Evolutionary conservation across 768 basidiomycete genomes (phyloP).

Genomic region (Filobasidium wieringae): DNA sequence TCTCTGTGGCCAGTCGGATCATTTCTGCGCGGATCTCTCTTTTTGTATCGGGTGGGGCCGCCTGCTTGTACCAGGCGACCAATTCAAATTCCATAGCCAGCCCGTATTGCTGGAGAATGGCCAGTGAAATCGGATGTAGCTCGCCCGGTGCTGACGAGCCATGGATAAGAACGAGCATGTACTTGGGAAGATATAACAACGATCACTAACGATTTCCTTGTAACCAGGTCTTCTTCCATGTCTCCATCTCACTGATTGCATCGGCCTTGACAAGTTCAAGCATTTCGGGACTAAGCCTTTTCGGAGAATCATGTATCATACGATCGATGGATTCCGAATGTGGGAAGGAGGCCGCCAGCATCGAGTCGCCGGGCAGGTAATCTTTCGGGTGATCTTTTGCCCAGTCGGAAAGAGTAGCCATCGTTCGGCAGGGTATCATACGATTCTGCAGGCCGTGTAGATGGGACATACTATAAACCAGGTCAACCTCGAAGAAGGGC

Average conservation of each 20-base stretch:
- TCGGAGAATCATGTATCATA: neutral
- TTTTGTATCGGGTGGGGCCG: neutral
- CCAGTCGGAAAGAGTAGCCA: neutral
- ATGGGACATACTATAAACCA: neutral
- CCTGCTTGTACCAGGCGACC: slow-evolving; percentile 6
- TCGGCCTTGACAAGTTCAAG: slow-evolving; percentile 2
- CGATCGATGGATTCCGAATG: neutral
- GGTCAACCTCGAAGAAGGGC: too few relatives aligned
- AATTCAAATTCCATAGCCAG: slow-evolving; percentile 11
- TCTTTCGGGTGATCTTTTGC: slow-evolving; percentile 9
- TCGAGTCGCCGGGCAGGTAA: slow-evolving; percentile 15
- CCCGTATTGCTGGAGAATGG: slow-evolving; percentile 13
- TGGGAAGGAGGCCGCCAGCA: slow-evolving; percentile 12
- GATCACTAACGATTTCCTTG: slow-evolving; percentile 5
- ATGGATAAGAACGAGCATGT: too few relatives aligned
- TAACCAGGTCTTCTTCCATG: slow-evolving; percentile 12
- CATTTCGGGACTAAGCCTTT: neutral
- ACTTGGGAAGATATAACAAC: too few relatives aligned
- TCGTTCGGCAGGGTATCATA: slow-evolving; percentile 12
- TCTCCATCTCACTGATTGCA: neutral
- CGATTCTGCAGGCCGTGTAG: slow-evolving; percentile 4
- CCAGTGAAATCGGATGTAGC: slow-evolving; percentile 12
- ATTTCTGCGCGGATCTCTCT: neutral
- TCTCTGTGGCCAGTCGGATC: slow-evolving; percentile 4
- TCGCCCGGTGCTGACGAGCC: slow-evolving; percentile 6